A percentile compares a stretch with the other conserved stretches of the same genome.
Evolutionary conservation across 164 flowering plant species (phyloP).

Genomic region (Protea cynaroides): DNA sequence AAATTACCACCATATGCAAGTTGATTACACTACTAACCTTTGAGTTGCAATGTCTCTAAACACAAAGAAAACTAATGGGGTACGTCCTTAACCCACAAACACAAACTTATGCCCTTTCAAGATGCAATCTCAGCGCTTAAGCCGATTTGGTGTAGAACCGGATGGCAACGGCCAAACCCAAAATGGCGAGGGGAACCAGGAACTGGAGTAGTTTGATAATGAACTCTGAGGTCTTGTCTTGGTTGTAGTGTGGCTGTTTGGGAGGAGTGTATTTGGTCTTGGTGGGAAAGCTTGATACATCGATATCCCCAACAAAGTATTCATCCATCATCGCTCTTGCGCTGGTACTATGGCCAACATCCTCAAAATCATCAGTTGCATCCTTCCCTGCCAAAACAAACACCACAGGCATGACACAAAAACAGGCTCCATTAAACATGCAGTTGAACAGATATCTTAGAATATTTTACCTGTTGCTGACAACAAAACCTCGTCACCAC

Average conservation of each 20-base stretch:
- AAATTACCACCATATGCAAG: no score
- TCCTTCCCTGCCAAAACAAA: neutral
- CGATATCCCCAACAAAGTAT: constrained; percentile 13
- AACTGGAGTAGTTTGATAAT: constrained; percentile 41
- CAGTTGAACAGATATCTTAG: neutral
- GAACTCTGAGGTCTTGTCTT: constrained; percentile 27
- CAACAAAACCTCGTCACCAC: constrained; percentile 62
- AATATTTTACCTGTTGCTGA: constrained; percentile 45
- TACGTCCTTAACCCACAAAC: no score
- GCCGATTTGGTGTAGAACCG: neutral
- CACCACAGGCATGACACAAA: neutral
- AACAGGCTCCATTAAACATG: neutral
- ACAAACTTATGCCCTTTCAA: no score
- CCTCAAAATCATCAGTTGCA: neutral
- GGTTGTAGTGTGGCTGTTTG: constrained; percentile 19
- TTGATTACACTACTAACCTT: no score
- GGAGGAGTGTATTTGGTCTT: constrained; percentile 13
- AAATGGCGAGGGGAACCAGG: constrained; percentile 40
- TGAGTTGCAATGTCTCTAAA: no score
- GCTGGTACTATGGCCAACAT: constrained; percentile 14
- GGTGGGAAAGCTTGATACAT: constrained; percentile 9
- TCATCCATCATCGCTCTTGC: constrained; percentile 19
- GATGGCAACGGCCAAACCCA: constrained; percentile 36
- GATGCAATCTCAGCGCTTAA: no score
- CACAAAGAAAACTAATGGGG: no score